Base-by-base conservation (phyloP, 164 flowering plant genomes). In the Aristolochia californica region DNA sequence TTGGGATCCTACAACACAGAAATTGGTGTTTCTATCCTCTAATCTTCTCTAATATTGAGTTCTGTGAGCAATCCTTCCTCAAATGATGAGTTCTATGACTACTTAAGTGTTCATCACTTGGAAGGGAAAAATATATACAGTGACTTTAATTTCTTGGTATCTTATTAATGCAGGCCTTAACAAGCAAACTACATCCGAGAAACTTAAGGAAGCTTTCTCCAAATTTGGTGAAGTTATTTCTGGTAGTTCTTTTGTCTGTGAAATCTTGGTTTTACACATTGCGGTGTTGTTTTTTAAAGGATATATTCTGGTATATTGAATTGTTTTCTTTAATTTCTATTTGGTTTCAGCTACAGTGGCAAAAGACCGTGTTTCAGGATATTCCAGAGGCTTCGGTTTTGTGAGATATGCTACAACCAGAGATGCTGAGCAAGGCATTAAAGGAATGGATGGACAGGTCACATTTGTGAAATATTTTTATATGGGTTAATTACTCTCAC, bases 301-400 rank as follows among this genome's bases (percentile, higher is more conserved):
- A 34, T 8, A 28, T 34, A 34, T 34, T 34, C 40, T 34, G 10
- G 1, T 34, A 34, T 34, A 34, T 34, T 34, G 10, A 34, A 34
- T 34, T 34, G 13, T 11, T 63, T 22, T 12, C 12, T 16, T 18
- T 15, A n/a, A 23, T 26, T 28, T 60, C 12, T 17, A 47, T 16
- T 38, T 54, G 40, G 9, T 43, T 72, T 69, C 87, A 91, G 98
- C 87, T 14, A 87, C 75, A 56, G 84, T 88, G 9, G 59, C 83
- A 8, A 65, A 69, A 0, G 98, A 91, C 66, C 78, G 82, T 56
- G 75, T 20, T 17, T 64, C 91, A 20, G 88, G 89, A 67, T 78
- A 82, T 71, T 87, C 98, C 28, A 91, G 81, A 72, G 97, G 98
- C 18, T 91, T 85, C 69, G 98, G 74, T 23, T 93, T 89, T 69